These are phyloP conservation scores for Phytophthora pluvialis DNA, from an alignment of 352 stramenopile species.

Conservation along the genomic window DNA sequence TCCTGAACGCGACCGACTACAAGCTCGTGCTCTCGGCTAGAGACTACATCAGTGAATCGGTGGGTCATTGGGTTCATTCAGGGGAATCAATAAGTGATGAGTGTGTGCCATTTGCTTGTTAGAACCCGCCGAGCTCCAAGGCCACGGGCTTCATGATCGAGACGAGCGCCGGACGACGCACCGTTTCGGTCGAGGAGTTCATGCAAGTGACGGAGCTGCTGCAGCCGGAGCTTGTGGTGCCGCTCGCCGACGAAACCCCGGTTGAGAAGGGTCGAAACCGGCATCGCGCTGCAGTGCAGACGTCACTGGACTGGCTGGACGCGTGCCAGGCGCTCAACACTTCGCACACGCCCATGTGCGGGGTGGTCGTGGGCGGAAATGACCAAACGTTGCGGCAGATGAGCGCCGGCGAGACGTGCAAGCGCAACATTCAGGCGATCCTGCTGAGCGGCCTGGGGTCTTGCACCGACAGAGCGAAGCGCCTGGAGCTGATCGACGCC, in stretches of 20 bases:
- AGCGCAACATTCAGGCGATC: slow-evolving; percentile 70
- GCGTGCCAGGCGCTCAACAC: slow-evolving; percentile 45
- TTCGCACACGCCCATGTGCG: slow-evolving; percentile 48
- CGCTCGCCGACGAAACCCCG: slow-evolving; percentile 72
- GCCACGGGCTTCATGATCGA: slow-evolving; percentile 59
- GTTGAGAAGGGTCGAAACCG: slow-evolving; percentile 66
- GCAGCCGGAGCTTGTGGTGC: slow-evolving; percentile 60
- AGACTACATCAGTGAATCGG: slow-evolving; percentile 69
- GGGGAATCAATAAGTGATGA: neutral
- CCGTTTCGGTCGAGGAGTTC: slow-evolving; percentile 57
- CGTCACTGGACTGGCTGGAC: slow-evolving; percentile 76
- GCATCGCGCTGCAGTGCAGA: slow-evolving; percentile 67
- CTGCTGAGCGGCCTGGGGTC: slow-evolving; percentile 68
- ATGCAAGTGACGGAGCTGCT: slow-evolving; percentile 63
- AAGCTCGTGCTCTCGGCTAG: slow-evolving; percentile 70
- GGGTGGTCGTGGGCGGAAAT: slow-evolving; percentile 71
- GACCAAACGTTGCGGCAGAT: slow-evolving; percentile 58
- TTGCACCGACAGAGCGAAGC: slow-evolving; percentile 41
- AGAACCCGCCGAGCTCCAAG: slow-evolving; percentile 66
- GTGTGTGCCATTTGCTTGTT: neutral
- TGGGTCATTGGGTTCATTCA: slow-evolving; percentile 19
- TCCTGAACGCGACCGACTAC: slow-evolving; percentile 55
- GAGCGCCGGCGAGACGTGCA: slow-evolving; percentile 68
- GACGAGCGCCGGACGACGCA: slow-evolving; percentile 56
- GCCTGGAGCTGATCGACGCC: slow-evolving; percentile 53